Evolutionary conservation across 208 protist genomes (phyloP).

Genomic region (Crithidia sp.): DNA sequence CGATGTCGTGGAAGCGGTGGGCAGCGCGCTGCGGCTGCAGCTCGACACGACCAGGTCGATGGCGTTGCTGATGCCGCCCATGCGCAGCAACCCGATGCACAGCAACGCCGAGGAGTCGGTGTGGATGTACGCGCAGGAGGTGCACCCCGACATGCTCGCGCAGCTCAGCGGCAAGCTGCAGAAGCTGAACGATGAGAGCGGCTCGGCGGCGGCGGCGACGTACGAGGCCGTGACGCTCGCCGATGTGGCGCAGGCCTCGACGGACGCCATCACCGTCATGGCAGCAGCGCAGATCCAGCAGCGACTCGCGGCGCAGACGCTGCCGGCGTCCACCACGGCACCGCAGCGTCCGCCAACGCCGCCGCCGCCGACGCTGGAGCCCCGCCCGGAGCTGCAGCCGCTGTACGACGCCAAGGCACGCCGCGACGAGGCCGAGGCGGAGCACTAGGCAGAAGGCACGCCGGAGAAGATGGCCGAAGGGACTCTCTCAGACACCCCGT

Average conservation of each 20-base stretch:
- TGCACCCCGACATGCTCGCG: conserved; percentile 65
- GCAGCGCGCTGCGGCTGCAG: conserved; percentile 56
- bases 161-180: conserved; percentile 55
- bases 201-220: conserved; percentile 23
- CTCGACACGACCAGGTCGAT: conserved; percentile 40
- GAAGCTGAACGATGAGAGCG: conserved; percentile 17
- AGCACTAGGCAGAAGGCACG: conserved; percentile 24
- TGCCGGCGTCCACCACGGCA: conserved; percentile 64
- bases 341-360: conserved; percentile 85
- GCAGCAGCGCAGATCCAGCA: conserved; percentile 46
- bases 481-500: background rate
- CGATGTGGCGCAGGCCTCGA: conserved; percentile 41
- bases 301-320: conserved; percentile 35
- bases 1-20: conserved; percentile 45
- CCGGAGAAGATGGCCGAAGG: background rate
- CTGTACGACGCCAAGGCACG: conserved; percentile 73
- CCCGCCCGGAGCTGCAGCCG: conserved; percentile 81
- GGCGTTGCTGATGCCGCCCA: conserved; percentile 52
- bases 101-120: conserved; percentile 70
- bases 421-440: conserved; percentile 55
- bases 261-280: conserved; percentile 73
- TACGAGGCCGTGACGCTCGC: conserved; percentile 65
- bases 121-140: conserved; percentile 73
- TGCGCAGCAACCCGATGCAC: conserved; percentile 55
- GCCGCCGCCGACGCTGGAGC: conserved; percentile 66